phyloP scores from a whole-genome alignment of 1,139 yeast genomes.

The Hemisphaericaspora xylanilytica region DNA sequence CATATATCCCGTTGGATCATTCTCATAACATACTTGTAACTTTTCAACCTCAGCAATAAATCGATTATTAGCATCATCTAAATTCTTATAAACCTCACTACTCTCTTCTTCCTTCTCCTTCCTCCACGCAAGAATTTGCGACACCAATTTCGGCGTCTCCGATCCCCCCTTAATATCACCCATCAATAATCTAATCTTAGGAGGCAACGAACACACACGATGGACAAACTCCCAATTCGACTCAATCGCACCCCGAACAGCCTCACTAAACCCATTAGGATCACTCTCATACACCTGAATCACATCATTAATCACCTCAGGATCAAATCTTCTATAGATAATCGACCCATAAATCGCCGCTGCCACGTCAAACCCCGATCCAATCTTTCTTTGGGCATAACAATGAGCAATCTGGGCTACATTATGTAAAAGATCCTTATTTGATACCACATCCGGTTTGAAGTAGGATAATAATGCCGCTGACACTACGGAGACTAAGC shows the following conservation, averaged over 20 bases:
- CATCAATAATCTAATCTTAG: slow-evolving; percentile 68
- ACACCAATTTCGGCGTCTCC: slow-evolving; percentile 87
- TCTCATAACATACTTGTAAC: slow-evolving; percentile 32
- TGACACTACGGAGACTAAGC: slow-evolving; percentile 77
- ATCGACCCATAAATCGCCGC: slow-evolving; percentile 93
- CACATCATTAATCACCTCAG: slow-evolving; percentile 46
- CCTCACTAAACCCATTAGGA: slow-evolving; percentile 8
- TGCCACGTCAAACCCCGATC: slow-evolving; percentile 96
- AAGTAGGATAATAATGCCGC: slow-evolving; percentile 62
- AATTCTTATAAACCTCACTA: slow-evolving; percentile 46
- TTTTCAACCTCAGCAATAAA: slow-evolving; percentile 49
- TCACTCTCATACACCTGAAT: slow-evolving; percentile 17
- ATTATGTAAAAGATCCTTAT: slow-evolving; percentile 60
- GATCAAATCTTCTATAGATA: slow-evolving; percentile 70
- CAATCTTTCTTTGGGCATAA: slow-evolving; percentile 89
- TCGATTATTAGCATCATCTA: slow-evolving; percentile 57
- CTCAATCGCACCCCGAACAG: slow-evolving; percentile 42
- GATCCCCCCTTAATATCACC: slow-evolving; percentile 94
- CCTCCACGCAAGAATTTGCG: slow-evolving; percentile 73
- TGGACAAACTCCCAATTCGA: slow-evolving; percentile 59
- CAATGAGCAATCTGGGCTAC: slow-evolving; percentile 89
- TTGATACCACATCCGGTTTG: slow-evolving; percentile 17
- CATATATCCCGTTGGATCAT: slow-evolving; percentile 24
- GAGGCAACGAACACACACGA: slow-evolving; percentile 61
- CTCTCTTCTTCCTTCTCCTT: slow-evolving; percentile 51